Evolutionary conservation across 2,329 filamentous ascomycete genomes (phyloP).

Genomic region (Trichoderma harzianum): DNA sequence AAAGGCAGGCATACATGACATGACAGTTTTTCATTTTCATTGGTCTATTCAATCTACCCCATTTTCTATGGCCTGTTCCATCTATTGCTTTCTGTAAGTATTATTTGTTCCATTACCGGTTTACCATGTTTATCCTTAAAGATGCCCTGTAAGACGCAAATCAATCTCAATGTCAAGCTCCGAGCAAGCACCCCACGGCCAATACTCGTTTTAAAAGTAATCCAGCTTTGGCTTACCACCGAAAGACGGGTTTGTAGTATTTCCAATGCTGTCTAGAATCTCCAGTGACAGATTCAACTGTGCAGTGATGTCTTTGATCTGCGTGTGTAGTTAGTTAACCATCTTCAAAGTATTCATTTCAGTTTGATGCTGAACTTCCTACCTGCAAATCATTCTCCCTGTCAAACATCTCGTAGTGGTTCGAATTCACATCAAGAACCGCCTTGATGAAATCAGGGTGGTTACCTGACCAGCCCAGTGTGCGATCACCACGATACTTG

Average conservation of each 20-base stretch:
- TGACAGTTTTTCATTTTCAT: not conserved
- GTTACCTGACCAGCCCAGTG: slow-evolving; percentile 30
- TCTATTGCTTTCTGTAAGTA: not conserved
- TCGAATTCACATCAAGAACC: slow-evolving; percentile 27
- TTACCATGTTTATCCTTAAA: not conserved
- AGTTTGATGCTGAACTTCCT: not conserved
- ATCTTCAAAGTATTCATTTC: not conserved
- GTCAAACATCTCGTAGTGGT: slow-evolving; percentile 31
- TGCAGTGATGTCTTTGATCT: slow-evolving; percentile 20
- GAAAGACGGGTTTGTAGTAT: not conserved
- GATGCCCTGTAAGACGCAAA: not conserved
- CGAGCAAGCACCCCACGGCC: not conserved
- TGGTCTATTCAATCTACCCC: not conserved
- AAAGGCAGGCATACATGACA: not conserved
- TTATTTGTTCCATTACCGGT: not conserved
- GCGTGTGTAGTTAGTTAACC: not conserved
- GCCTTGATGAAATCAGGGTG: slow-evolving; percentile 30
- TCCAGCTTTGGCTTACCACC: not conserved
- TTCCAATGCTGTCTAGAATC: slow-evolving; percentile 43
- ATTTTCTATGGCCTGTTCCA: not conserved
- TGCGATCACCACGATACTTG: slow-evolving; percentile 25
- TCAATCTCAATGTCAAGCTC: too few species aligned
- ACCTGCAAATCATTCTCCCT: slow-evolving; percentile 16
- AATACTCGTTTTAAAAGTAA: not conserved
- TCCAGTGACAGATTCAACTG: slow-evolving; percentile 41